Base-by-base conservation (phyloP, 1,139 yeast species). In the Pichia sp. region DNA sequence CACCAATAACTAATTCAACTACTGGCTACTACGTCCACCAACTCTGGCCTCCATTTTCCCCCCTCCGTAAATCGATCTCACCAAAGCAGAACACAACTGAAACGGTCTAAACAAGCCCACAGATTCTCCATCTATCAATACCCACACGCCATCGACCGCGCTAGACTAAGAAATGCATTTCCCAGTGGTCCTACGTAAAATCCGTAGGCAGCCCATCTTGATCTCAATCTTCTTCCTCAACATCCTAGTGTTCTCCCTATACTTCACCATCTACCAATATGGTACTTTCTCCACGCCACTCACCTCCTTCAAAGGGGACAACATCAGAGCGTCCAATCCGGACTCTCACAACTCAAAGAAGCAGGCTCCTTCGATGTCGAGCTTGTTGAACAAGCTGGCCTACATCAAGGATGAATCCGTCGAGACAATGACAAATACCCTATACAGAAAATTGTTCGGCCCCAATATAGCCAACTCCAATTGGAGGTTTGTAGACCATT, bases 401-500 rank as follows among this genome's bases (percentile, higher is more conserved):
- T 26, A 13, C 38, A 29, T 45, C 19, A 45, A 45, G 10, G 47
- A 45, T 5, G 8, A 45, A 6, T 7, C 15, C 5, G 7, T 30
- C 6, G 19, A 13, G 11, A 11, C 31, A 5, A 5, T 45, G 19
- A 5, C 16, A 11, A 45, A 45, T 10, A 45, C 15, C 16, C 38
- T 45, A 4, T 45, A 45, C 19, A 45, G 30, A 45, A 45, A 45
- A 31, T 45, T 45, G 23, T 45, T 45, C 7, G 4, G n/a, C 7
- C 8, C 47, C 10, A 26, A 30, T 5, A 30, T 45, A 29, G 15
- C 5, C 4, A 41, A 51, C 19, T 29, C 34, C 6, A 29, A 49
- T 26, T 53, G 58, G 56, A 48, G 41, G 44, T 43, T 55, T 15
- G 10, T 47, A 1, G 19, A 32, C 11, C 16, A 23, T 47, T 56